Evolutionary conservation across 345 rosid species (phyloP).

Genomic region (Moricandia moricandioides): DNA sequence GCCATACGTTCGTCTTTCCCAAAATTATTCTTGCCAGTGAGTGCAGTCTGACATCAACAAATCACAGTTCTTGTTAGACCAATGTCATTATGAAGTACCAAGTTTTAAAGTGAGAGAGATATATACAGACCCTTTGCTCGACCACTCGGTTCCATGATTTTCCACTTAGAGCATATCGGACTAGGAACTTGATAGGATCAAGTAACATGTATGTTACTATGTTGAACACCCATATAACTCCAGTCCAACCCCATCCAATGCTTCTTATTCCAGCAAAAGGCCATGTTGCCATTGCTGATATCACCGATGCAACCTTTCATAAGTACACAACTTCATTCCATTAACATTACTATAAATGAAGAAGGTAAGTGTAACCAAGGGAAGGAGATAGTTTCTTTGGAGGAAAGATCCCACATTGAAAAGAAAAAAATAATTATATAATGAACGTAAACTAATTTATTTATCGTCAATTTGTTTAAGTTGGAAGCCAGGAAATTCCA

Average conservation of each 20-base stretch:
- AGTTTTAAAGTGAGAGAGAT: not conserved
- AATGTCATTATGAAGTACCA: not conserved
- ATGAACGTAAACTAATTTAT: no score
- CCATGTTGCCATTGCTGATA: constrained; percentile 62
- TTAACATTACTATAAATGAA: not conserved
- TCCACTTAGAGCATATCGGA: constrained; percentile 73
- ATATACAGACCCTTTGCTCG: constrained; percentile 57
- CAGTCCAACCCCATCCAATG: constrained; percentile 81
- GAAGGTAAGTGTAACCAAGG: not conserved
- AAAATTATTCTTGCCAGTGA: constrained; percentile 43
- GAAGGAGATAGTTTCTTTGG: no score
- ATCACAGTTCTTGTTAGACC: not conserved
- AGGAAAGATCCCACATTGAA: no score
- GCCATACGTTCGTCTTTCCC: constrained; percentile 48
- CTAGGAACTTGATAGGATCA: constrained; percentile 83
- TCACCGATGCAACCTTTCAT: constrained; percentile 59
- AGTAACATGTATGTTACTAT: constrained; percentile 58
- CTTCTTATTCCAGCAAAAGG: constrained; percentile 57
- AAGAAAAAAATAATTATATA: no score
- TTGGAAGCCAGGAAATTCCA: no score
- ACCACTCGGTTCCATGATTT: constrained; percentile 67
- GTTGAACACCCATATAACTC: constrained; percentile 77
- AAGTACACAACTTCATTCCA: not conserved
- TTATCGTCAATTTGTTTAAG: no score
- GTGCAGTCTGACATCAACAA: constrained; percentile 33